These are phyloP conservation scores for Jaapia argillacea DNA, from an alignment of 768 basidiomycete species.

Conservation along the genomic window DNA sequence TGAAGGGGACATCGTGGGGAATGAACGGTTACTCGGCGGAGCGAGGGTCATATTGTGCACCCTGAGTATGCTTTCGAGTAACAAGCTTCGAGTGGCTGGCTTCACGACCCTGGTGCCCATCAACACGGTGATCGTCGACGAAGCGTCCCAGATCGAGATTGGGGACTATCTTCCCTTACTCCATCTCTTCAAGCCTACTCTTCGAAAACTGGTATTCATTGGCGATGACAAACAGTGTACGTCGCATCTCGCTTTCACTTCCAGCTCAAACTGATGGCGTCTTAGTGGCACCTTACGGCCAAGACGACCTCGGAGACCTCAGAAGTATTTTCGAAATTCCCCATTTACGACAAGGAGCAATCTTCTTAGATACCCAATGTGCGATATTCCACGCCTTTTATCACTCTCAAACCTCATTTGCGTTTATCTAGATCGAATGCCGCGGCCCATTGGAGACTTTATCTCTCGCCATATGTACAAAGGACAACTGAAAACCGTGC, in stretches of 20 bases:
- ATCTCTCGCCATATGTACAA: slow-evolving; percentile 15
- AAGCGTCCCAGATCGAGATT: slow-evolving; percentile 36
- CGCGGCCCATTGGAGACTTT: slow-evolving; percentile 12
- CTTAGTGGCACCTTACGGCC: slow-evolving; percentile 1
- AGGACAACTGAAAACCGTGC: slow-evolving; percentile 7
- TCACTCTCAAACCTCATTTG: background rate
- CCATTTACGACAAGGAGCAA: slow-evolving; percentile 8
- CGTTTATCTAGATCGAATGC: slow-evolving; percentile 14
- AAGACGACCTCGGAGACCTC: slow-evolving; percentile 10
- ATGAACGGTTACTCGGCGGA: slow-evolving; percentile 16
- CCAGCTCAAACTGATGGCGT: background rate
- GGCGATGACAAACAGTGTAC: slow-evolving; percentile 30
- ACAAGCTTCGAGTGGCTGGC: background rate
- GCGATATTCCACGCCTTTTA: slow-evolving; percentile 3
- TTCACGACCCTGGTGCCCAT: slow-evolving; percentile 22
- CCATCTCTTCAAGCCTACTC: slow-evolving; percentile 13
- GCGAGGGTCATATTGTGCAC: slow-evolving; percentile 35
- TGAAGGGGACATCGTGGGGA: slow-evolving; percentile 6
- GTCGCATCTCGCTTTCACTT: background rate
- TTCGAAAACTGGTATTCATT: slow-evolving; percentile 27
- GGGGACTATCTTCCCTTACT: slow-evolving; percentile 29
- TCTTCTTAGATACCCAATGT: slow-evolving; percentile 17
- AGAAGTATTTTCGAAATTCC: slow-evolving; percentile 16
- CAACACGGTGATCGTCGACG: slow-evolving; percentile 31
- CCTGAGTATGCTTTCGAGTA: slow-evolving; percentile 32